Base-by-base conservation (phyloP, 2,329 filamentous ascomycete species). In the Chrysoporthe cubensis region DNA sequence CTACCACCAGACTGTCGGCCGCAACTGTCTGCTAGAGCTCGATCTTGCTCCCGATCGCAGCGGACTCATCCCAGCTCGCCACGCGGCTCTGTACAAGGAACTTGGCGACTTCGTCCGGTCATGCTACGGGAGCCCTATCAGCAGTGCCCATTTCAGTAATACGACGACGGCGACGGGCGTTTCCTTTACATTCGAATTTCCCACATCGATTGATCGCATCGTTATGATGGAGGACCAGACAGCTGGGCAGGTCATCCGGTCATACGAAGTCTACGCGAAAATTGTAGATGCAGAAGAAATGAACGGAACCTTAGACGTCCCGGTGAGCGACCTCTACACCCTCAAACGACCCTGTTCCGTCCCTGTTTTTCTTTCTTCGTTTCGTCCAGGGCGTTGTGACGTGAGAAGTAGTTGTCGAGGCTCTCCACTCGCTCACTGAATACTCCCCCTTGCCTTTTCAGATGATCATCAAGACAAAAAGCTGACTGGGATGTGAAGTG, bases 201-300 rank as follows among this genome's bases (percentile, higher is more conserved):
- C 71, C 6, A 70, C 69, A 2, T 62, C 69, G 8, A 69, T 74
- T 26, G 72, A 75, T 50, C 71, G 73, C 9, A 69, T 75, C 11
- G 69, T 71, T 4, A 59, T 75, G n/a, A 75, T 75, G 73, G 73
- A 75, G 56, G 73, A 74, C 61, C 73, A 75, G 60, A 69, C 69
- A 1, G 66, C 71, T 46, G 73, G 73, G 34, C 73, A 75, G 52
- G 72, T 75, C 1, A 71, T 75, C 40, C 71, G 73, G 4, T 68
- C 72, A 4, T 75, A 75, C 43, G 59, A 71, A 26, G 71, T 75
- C 18, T 72, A 67, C 26, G 73, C 70, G 4, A 71, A 65, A 40
- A 62, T 69, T 26, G 57, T 69, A 4, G 67, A 69, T 42, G 32
- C 34, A 3, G 48, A 69, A n/a, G 67, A 69, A 21, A 58, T 58